Base-by-base conservation (phyloP, 2,329 filamentous ascomycete species). In the Claviceps cyperi region DNA sequence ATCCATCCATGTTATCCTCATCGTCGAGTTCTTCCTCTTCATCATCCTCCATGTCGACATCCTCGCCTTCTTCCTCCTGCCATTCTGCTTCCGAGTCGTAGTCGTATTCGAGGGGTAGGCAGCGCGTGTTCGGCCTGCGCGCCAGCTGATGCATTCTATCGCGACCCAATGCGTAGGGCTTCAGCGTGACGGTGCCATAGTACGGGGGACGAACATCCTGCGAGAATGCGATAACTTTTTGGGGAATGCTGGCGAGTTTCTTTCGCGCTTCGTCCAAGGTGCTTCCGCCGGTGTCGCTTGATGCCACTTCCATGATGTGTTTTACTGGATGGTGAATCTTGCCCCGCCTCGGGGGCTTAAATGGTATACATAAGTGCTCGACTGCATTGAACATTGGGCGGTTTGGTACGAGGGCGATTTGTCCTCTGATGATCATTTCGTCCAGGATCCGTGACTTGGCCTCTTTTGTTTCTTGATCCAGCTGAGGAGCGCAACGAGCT, bases 21-120 rank as follows among this genome's bases (percentile, higher is more conserved):
- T 84, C 84, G 51, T 85, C 84, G 0, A 72, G 55, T n/a, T 76
- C 90, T 71, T 76, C 89, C 69, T 77, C 77, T 24, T 76, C 77
- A 28, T 76, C 74, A 8, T 84, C 81, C 19, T 84, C 83, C 24
- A 82, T 71, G 2, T 82, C 76, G 14, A 86, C 75, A 47, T 84
- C 81, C 43, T 85, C 83, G 24, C 84, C 83, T 51, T 69, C 78
- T 53, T 83, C 76, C 51, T 88, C 86, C 60, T 89, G 83, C 86
- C 86, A 94, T 62, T 92, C 87, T 5, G 79, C 85, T 63, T 94
- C 86, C 3, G 86, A 91, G 60, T 92, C 86, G 61, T 91, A 89
- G 55, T 89, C 86, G 62, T 94, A 94, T 57, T 87, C 74, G 4
- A 85, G 74, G 5, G 81, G 77, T 1, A 88, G 67, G n/a, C 71